A percentile compares a stretch with the other conserved stretches of the same genome.
Evolutionary conservation across 345 rosid species (phyloP).

Genomic region (Cardiospermum halicacabum): DNA sequence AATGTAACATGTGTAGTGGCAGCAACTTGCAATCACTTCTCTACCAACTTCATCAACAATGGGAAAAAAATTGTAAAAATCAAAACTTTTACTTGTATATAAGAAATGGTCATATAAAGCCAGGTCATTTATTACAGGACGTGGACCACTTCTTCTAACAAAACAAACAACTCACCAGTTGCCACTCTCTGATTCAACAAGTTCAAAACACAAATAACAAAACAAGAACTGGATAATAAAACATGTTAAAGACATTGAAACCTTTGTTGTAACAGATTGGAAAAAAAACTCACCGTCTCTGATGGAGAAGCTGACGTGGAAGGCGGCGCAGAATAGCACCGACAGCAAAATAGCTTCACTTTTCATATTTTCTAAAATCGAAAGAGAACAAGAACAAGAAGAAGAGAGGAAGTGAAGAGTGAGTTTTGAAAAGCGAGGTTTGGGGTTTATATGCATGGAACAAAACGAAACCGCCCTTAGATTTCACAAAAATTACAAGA

Average conservation of each 20-base stretch:
- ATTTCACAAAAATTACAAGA: conserved; percentile 10
- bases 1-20: too few species aligned
- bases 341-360: conserved; percentile 27
- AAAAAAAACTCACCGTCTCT: conserved; percentile 38
- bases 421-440: not conserved
- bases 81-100: too few species aligned
- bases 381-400: not conserved
- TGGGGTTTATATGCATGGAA: conserved; percentile 37
- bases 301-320: conserved; percentile 35
- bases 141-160: not conserved
- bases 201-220: not conserved
- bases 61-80: too few species aligned
- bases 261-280: too few species aligned
- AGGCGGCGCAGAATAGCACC: conserved; percentile 42
- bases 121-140: conserved; percentile 2
- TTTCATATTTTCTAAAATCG: conserved; percentile 22
- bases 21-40: not conserved
- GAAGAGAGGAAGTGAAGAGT: not conserved
- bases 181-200: not conserved
- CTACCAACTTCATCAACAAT: not conserved
- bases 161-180: not conserved
- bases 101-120: too few species aligned
- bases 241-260: too few species aligned
- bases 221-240: not conserved
- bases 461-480: conserved; percentile 10